phyloP scores from a whole-genome alignment of 2,329 filamentous ascomycete genomes.

The Claviceps fusiformis region DNA sequence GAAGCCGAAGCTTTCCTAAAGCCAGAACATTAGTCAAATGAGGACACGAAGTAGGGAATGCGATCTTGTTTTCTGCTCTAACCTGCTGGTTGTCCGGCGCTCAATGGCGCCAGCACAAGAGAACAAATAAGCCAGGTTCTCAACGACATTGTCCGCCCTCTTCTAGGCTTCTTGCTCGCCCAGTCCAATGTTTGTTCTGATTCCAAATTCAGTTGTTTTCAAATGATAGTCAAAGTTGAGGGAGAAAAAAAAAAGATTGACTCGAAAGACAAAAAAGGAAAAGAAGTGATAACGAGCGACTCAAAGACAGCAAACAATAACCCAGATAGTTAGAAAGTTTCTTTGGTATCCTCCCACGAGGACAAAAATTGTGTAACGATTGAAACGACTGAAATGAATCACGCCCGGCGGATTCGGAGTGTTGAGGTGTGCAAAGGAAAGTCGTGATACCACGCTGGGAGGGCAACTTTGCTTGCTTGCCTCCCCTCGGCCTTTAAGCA shows the following conservation, averaged over 20 bases:
- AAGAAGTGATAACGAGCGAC: too few species aligned
- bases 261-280: background rate
- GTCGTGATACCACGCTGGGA: background rate
- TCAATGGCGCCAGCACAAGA: background rate
- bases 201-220: background rate
- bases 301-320: too few species aligned
- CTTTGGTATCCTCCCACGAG: background rate
- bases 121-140: background rate
- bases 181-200: background rate
- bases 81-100: conserved; percentile 1
- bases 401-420: background rate
- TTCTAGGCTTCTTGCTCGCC: background rate
- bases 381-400: background rate
- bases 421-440: background rate
- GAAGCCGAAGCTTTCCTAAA: background rate
- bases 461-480: background rate
- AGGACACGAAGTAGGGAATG: background rate
- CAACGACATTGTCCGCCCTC: background rate
- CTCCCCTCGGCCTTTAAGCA: background rate
- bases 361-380: background rate
- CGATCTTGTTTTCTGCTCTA: background rate
- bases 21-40: background rate
- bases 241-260: background rate
- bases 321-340: background rate
- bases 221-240: background rate